Base-by-base conservation (phyloP, 2,329 filamentous ascomycete genomes). In the Bipolaris cookei region DNA sequence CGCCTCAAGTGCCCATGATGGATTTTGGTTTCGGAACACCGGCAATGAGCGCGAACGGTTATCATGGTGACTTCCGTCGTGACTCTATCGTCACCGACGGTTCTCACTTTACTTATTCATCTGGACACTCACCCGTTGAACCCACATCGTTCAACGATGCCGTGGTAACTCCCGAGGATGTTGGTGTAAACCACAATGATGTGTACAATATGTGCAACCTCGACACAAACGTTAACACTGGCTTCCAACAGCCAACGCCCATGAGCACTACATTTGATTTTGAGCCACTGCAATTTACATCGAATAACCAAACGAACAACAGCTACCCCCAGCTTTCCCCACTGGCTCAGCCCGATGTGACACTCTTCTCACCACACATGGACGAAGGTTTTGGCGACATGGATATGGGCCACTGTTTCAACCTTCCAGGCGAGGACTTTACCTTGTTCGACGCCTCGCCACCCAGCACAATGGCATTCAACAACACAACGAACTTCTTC, bases 281-380 rank as follows among this genome's bases (percentile, higher is more conserved):
- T 46, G 75, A 76, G 32, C 75, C 78, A 56, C 79, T 78, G 18
- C 75, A 63, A 61, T 76, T 74, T 58, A 53, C 58, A 10, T 46
- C 67, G 11, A 67, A 66, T 44, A 61, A 51, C 50, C 64, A 64
- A 30, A 53, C 65, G 25, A 58, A 62, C 23, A 58, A 45, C 39
- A 64, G 68, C 25, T 65, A 76, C 6, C 71, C 75, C 34, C 88
- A 90, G 59, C 83, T 91, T 59, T 92, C 89, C 3, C 88, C 89
- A 7, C 81, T 82, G 51, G 89, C 87, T 4, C 88, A 91, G 66
- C 83, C 84, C 34, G 87, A 89, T 58, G 79, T 86, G 1, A 90
- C 90, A 78, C 82, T 91, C 30, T 89, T 83, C 76, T 89, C 89
- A 8, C 87, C 89, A 45, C 82, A 82, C 30, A 63, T 80, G 23